Base-by-base conservation (phyloP, 768 basidiomycete species). In the Termitomyces titanicus region DNA sequence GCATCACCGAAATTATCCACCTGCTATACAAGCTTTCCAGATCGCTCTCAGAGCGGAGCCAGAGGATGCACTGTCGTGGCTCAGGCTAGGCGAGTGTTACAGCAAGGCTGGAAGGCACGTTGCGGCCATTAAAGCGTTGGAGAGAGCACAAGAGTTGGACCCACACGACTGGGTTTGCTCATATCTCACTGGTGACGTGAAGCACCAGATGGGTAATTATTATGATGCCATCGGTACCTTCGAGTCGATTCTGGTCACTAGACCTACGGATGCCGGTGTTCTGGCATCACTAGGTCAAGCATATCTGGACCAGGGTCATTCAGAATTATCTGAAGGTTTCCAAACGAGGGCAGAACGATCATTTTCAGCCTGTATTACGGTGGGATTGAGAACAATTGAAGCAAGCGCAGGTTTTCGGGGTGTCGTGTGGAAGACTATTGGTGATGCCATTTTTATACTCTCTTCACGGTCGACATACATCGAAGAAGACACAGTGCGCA, bases 81-180 rank as follows among this genome's bases (percentile, higher is more conserved):
- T 94, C 13, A 83, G 91, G 35, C 79, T 99, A 3, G 95, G 95
- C 1, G 93, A 97, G 69, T 90, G 93, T 0, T 98, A 99, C 62
- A 84, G 82, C 61, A 87, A 82, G 64, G 88, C 92, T 11, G 96
- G 97, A 47, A 83, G 93, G 33, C 89, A 94, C 61, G 85, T 83
- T 17, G 95, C 97, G 15, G 91, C 94, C 0, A 69, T 97, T 56
- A 98, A 96, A 68, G 89, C 95, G 0, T 82, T 98, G 18, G 72
- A 76, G 9, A 86, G 80, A 45, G 92, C 93, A 0, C 79, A 82
- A 13, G 84, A 88, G 56, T 77, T 97, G 54, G 74, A 84, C 20
- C 84, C 90, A 0, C 70, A 80, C 11, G 87, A 93, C 59, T 98
- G 96, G 96, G 74, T 90, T 58, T 89, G 86, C 63, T 70, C 74